Evolutionary conservation across 2,329 filamentous ascomycete genomes (phyloP).

Genomic region (Phaeosphaeria sp.): DNA sequence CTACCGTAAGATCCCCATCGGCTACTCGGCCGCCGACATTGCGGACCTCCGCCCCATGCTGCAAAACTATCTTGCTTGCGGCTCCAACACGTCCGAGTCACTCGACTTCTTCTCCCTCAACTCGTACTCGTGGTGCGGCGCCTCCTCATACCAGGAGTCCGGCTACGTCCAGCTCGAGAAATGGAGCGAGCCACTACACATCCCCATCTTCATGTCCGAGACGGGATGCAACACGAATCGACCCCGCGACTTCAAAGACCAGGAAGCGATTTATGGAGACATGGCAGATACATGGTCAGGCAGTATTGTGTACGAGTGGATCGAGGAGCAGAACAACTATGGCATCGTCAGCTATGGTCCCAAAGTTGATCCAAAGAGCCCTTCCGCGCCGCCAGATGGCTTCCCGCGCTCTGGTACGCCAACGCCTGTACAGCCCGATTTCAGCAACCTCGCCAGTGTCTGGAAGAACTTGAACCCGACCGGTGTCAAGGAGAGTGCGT

Average conservation of each 20-base stretch:
- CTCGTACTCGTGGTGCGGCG: constrained; percentile 71
- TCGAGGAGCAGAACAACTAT: constrained; percentile 82
- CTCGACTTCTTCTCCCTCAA: constrained; percentile 88
- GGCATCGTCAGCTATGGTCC: constrained; percentile 79
- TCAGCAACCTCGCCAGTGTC: constrained; percentile 74
- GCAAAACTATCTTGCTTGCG: constrained; percentile 80
- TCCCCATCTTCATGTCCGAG: constrained; percentile 74
- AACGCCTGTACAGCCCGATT: constrained; percentile 76
- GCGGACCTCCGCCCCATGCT: constrained; percentile 69
- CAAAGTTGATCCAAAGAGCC: constrained; percentile 55
- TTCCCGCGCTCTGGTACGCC: constrained; percentile 76
- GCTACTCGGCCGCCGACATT: constrained; percentile 88
- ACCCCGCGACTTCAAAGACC: constrained; percentile 72
- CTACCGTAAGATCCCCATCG: constrained; percentile 82
- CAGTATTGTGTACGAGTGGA: constrained; percentile 89
- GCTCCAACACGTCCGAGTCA: constrained; percentile 68
- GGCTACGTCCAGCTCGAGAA: constrained; percentile 74
- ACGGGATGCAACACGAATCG: constrained; percentile 77
- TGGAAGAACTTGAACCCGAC: constrained; percentile 77
- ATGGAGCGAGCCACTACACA: constrained; percentile 70
- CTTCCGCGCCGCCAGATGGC: constrained; percentile 64
- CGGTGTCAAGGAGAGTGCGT: constrained; percentile 70
- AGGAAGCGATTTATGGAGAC: constrained; percentile 77
- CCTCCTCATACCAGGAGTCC: constrained; percentile 61
- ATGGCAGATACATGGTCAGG: constrained; percentile 79